phyloP scores from a whole-genome alignment of 1,139 yeast species.

The Diutina siamensis region DNA sequence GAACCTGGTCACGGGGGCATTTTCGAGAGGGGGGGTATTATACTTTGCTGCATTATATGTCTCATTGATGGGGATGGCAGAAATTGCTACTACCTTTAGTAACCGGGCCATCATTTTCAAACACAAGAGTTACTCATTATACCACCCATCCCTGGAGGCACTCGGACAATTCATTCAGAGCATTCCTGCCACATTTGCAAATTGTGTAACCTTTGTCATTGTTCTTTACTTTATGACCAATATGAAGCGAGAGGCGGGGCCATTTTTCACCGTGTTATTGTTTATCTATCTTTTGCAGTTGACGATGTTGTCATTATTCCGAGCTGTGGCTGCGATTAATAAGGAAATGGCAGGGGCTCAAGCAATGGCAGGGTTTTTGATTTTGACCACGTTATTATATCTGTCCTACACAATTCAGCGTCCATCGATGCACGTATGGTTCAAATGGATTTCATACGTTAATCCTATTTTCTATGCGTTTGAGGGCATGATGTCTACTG shows the following conservation, averaged over 20 bases:
- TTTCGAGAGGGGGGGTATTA: slow-evolving; percentile 58
- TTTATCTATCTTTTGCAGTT: slow-evolving; percentile 43
- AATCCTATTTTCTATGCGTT: slow-evolving; percentile 63
- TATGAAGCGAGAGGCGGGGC: slow-evolving; percentile 53
- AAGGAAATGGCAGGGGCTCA: slow-evolving; percentile 56
- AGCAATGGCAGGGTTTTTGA: slow-evolving; percentile 52
- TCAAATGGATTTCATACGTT: slow-evolving; percentile 66
- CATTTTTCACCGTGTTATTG: slow-evolving; percentile 55
- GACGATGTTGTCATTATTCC: slow-evolving; percentile 60
- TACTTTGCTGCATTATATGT: slow-evolving; percentile 72
- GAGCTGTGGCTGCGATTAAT: slow-evolving; percentile 57
- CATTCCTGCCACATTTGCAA: slow-evolving; percentile 47
- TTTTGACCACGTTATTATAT: slow-evolving; percentile 61
- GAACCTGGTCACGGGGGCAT: slow-evolving; percentile 35
- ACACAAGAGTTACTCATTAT: slow-evolving; percentile 63
- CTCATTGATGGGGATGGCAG: slow-evolving; percentile 64
- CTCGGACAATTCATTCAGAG: slow-evolving; percentile 58
- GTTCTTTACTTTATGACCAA: slow-evolving; percentile 57
- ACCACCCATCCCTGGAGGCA: slow-evolving; percentile 72
- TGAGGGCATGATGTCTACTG: slow-evolving; percentile 58
- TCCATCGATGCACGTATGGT: slow-evolving; percentile 63
- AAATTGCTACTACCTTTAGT: slow-evolving; percentile 57
- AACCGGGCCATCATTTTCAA: slow-evolving; percentile 73
- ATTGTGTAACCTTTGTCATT: slow-evolving; percentile 48
- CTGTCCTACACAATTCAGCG: slow-evolving; percentile 46